Conservation (phyloP, 805 yeast species). For the Candida palmyrensis region DNA sequence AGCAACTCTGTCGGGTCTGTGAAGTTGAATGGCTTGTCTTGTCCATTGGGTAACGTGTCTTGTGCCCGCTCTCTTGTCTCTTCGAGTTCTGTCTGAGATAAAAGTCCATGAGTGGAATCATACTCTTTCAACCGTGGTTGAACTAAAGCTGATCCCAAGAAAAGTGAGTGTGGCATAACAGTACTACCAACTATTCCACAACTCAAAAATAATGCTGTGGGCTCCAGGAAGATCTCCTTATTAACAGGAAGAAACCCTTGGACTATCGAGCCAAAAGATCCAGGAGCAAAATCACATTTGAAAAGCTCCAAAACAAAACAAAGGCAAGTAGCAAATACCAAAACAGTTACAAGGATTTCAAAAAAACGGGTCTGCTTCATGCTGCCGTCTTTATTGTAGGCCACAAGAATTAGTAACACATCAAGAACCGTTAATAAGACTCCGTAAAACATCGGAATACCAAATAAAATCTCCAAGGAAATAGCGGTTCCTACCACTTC, state of each 20-base stretch:
- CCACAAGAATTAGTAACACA: slow-evolving; percentile 71
- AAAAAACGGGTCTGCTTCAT: slow-evolving; percentile 71
- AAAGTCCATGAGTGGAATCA: slow-evolving; percentile 29
- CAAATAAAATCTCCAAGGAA: slow-evolving; percentile 69
- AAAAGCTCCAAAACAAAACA: slow-evolving; percentile 72
- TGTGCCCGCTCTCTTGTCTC: not conserved
- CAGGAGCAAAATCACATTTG: slow-evolving; percentile 47
- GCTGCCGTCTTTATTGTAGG: slow-evolving; percentile 71
- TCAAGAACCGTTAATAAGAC: slow-evolving; percentile 77
- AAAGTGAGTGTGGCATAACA: slow-evolving; percentile 44
- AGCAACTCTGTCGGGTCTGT: slow-evolving; percentile 25
- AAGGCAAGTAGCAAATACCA: slow-evolving; percentile 68
- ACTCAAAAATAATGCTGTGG: slow-evolving; percentile 34
- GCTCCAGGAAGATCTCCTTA: slow-evolving; percentile 24
- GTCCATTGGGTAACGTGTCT: not conserved
- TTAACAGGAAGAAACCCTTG: slow-evolving; percentile 64
- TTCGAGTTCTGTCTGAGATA: slow-evolving; percentile 2
- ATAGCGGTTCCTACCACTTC: slow-evolving; percentile 95
- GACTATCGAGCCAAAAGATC: slow-evolving; percentile 46
- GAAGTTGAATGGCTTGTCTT: slow-evolving; percentile 6
- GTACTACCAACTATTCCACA: slow-evolving; percentile 45
- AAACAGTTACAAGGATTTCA: slow-evolving; percentile 65
- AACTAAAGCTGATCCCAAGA: slow-evolving; percentile 40
- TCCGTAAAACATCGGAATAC: slow-evolving; percentile 69
- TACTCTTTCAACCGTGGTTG: slow-evolving; percentile 40